Percentiles rank a stretch among this genome's conserved stretches.
Conservation (phyloP, 495 filamentous ascomycete genomes). For the Beverwykella pulmonaria region DNA sequence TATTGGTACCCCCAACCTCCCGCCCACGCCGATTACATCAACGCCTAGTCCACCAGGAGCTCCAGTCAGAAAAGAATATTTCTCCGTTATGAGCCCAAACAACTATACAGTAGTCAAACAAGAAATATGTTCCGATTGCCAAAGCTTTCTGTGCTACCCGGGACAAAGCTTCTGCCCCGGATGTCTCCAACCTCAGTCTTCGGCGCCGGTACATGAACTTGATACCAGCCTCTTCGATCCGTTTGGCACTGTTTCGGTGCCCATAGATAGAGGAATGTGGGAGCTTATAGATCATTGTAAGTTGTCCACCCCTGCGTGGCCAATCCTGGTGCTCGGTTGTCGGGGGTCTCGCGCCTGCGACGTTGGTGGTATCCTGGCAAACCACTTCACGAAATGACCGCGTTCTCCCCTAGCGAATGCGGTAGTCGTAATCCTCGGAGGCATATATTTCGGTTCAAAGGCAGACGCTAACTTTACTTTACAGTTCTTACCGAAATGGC, state of each 20-base stretch:
- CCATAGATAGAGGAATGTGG: constrained; percentile 23
- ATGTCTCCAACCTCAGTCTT: constrained; percentile 22
- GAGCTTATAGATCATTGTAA: constrained; percentile 37
- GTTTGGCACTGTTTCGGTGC: constrained; percentile 28
- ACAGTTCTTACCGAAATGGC: constrained; percentile 37
- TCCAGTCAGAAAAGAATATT: constrained; percentile 7
- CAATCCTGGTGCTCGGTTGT: constrained; percentile 9
- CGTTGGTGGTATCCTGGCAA: constrained; percentile 8
- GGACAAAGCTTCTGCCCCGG: constrained; percentile 31
- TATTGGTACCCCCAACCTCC: constrained; percentile 29
- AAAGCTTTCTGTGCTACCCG: constrained; percentile 27
- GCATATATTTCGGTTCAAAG: neutral
- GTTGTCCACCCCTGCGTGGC: constrained; percentile 7
- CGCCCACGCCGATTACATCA: constrained; percentile 29
- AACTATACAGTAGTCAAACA: constrained; percentile 22
- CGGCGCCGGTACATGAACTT: neutral
- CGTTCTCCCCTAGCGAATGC: constrained; percentile 2
- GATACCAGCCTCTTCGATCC: constrained; percentile 34
- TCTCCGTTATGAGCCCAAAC: neutral
- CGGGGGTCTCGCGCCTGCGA: neutral
- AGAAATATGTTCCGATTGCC: constrained; percentile 32
- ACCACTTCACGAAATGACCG: neutral
- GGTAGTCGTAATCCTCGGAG: neutral
- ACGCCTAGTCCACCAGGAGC: constrained; percentile 31
- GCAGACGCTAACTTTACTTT: constrained; percentile 22